These are phyloP conservation scores for Pythium diclinum DNA, from an alignment of 352 stramenopile genomes.

Conservation along the genomic window DNA sequence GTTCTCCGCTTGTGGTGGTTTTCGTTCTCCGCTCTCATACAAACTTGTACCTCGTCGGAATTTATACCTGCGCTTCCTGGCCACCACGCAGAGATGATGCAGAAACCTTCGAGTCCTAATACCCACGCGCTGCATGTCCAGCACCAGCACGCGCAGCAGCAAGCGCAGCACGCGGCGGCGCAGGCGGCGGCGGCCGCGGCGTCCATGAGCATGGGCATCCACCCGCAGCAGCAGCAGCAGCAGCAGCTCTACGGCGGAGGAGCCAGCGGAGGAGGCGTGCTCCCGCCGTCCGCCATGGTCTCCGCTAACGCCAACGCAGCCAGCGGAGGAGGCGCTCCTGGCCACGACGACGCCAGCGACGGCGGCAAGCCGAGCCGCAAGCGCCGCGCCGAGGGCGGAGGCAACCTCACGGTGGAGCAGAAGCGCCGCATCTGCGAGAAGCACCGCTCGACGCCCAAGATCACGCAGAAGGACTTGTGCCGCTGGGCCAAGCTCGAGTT, in stretches of 20 bases:
- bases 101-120: slow-evolving; percentile 87
- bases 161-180: slow-evolving; percentile 9
- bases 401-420: slow-evolving; percentile 85
- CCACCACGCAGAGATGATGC: slow-evolving; percentile 31
- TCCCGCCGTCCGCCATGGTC: slow-evolving; percentile 7
- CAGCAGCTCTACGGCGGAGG: slow-evolving; percentile 21
- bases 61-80: slow-evolving; percentile 38
- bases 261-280: slow-evolving; percentile 6
- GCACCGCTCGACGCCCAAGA: slow-evolving; percentile 80
- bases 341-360: neutral
- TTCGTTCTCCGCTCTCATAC: slow-evolving; percentile 18
- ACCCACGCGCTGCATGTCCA: slow-evolving; percentile 30
- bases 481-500: slow-evolving; percentile 89
- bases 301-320: neutral
- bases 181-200: slow-evolving; percentile 23
- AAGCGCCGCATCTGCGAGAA: slow-evolving; percentile 89
- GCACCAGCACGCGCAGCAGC: slow-evolving; percentile 21
- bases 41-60: slow-evolving; percentile 64
- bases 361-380: slow-evolving; percentile 34
- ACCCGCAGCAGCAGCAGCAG: slow-evolving; percentile 27
- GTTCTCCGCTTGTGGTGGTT: neutral
- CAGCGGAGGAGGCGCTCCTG: neutral
- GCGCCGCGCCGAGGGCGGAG: slow-evolving; percentile 54
- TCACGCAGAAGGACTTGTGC: slow-evolving; percentile 86
- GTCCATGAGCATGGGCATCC: slow-evolving; percentile 17